Percentiles rank a stretch among this genome's conserved stretches.
Conservation (phyloP, 2,329 filamentous ascomycete genomes). For the Chrysosphaeria jannelii region DNA sequence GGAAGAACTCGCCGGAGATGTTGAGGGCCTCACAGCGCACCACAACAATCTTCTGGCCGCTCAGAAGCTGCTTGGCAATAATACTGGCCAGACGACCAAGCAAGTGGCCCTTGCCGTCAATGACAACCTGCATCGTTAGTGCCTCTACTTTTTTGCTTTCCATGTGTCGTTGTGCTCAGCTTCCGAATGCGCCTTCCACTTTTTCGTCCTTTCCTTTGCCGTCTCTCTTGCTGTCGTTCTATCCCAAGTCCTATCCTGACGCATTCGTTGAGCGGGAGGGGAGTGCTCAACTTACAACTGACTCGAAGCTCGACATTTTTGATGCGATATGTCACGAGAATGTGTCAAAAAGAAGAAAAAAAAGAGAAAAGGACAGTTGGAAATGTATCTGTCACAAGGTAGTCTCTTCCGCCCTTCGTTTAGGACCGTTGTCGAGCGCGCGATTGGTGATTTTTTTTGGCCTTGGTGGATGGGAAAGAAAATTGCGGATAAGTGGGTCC, state of each 20-base stretch:
- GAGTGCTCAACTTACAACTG: constrained; percentile 27
- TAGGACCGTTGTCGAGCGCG: too few relatives aligned
- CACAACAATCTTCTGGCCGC: constrained; percentile 96
- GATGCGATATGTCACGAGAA: constrained; percentile 6
- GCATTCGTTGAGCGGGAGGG: constrained; percentile 1
- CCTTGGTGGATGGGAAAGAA: constrained; percentile 1
- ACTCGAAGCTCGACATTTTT: constrained; percentile 40
- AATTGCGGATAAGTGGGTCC: constrained; percentile 1
- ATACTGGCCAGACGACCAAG: constrained; percentile 95
- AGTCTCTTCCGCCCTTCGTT: too few relatives aligned
- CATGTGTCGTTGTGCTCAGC: not conserved
- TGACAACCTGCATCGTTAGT: constrained; percentile 53
- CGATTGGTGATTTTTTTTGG: constrained; percentile 1
- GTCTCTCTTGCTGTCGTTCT: not conserved
- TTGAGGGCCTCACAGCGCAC: constrained; percentile 98
- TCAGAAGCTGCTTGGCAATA: constrained; percentile 96
- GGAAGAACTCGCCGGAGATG: constrained; percentile 99
- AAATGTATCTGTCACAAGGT: too few relatives aligned
- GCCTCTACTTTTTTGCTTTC: not conserved
- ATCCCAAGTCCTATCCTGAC: not conserved
- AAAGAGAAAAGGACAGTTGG: too few relatives aligned
- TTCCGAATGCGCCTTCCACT: not conserved
- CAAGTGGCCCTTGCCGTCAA: constrained; percentile 99
- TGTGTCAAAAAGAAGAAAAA: constrained; percentile 3
- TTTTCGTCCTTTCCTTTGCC: not conserved